phyloP scores from a whole-genome alignment of 2,329 filamentous ascomycete species.

The Epichloe coenophiala region DNA sequence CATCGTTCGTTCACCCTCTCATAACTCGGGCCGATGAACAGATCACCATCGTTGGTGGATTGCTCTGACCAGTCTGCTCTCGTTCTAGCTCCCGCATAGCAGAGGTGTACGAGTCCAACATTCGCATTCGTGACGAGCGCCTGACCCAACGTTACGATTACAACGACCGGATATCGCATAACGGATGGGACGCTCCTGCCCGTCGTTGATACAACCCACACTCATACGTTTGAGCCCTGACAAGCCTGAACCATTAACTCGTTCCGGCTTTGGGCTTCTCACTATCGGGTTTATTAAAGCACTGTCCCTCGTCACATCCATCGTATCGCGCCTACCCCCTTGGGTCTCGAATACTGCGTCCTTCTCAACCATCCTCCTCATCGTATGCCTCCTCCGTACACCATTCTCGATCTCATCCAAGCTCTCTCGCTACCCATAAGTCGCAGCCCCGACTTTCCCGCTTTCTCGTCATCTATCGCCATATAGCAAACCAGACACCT shows the following conservation, averaged over 20 bases:
- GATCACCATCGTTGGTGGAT: neutral
- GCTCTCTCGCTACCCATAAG: neutral
- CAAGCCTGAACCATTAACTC: neutral
- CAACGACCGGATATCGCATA: neutral
- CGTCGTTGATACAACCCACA: neutral
- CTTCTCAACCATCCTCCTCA: neutral
- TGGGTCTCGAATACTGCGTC: neutral
- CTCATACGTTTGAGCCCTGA: neutral
- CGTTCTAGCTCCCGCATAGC: neutral
- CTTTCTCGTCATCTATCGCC: slow-evolving; percentile 2
- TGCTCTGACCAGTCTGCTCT: neutral
- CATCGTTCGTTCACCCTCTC: neutral
- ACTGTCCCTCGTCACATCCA: neutral
- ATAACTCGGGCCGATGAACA: neutral
- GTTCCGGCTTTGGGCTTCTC: neutral
- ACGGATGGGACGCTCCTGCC: slow-evolving; percentile 1
- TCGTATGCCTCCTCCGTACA: neutral
- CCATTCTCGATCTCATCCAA: neutral
- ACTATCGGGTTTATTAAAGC: neutral
- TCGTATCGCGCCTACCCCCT: neutral
- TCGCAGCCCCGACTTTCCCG: neutral
- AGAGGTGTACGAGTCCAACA: neutral
- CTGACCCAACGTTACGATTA: neutral
- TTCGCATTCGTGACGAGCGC: neutral
- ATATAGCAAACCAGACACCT: slow-evolving; percentile 1